Percentiles rank a stretch among this genome's conserved stretches.
Evolutionary conservation across 768 basidiomycete genomes (phyloP).

Genomic region (Holtermannia corniformis): DNA sequence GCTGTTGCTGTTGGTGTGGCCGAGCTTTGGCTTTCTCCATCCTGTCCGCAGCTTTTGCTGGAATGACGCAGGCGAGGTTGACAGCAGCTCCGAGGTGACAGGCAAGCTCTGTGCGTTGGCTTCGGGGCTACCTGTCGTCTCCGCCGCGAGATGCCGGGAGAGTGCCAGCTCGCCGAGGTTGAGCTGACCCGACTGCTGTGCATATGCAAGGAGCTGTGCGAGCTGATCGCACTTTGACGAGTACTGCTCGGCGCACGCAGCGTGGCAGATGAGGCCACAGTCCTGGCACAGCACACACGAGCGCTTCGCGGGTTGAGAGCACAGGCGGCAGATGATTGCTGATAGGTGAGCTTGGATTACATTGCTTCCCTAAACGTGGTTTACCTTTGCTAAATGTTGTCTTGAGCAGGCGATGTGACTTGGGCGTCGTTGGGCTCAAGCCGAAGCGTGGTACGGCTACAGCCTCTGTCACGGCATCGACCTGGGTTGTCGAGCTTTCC

Average conservation of each 20-base stretch:
- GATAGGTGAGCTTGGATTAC: conserved; percentile 1
- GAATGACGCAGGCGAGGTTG: neutral
- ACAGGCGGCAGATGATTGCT: conserved; percentile 85
- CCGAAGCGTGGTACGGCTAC: neutral
- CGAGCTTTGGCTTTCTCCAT: neutral
- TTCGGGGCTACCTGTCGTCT: neutral
- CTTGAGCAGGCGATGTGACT: conserved; percentile 74
- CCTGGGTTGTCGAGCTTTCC: too few relatives aligned
- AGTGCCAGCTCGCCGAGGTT: conserved; percentile 1
- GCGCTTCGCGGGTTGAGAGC: conserved; percentile 68
- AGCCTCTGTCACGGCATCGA: too few relatives aligned
- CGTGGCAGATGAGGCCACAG: conserved; percentile 81
- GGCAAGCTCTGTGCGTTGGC: neutral
- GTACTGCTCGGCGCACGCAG: conserved; percentile 30
- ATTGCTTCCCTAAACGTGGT: conserved; percentile 34
- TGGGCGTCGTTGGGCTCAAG: conserved; percentile 41
- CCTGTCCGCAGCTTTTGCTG: neutral
- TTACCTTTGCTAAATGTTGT: conserved; percentile 85
- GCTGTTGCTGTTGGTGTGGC: neutral
- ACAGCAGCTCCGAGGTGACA: neutral
- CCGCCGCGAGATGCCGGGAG: neutral
- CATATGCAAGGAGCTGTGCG: conserved; percentile 15
- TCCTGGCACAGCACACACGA: conserved; percentile 76
- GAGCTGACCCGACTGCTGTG: neutral
- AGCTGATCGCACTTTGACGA: conserved; percentile 15